Evolutionary conservation across 2,329 filamentous ascomycete species (phyloP).

Genomic region (Aspergillus fumigatus): DNA sequence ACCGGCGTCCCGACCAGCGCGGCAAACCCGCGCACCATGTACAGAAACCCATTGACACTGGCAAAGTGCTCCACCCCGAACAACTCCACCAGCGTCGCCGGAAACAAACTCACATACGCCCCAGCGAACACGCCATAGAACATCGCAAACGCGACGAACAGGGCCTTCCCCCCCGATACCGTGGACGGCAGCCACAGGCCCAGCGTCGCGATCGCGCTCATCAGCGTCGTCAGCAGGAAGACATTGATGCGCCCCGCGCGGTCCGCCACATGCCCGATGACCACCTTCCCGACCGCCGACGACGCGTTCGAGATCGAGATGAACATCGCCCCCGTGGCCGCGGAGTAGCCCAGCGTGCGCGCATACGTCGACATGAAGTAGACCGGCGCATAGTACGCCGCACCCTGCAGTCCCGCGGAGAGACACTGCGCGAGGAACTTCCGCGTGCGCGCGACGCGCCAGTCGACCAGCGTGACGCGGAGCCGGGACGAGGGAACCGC

Average conservation of each 20-base stretch:
- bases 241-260: conserved; percentile 38
- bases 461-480: conserved; percentile 31
- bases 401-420: conserved; percentile 35
- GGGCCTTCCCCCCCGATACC: background rate
- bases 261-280: conserved; percentile 38
- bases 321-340: conserved; percentile 34
- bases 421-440: conserved; percentile 37
- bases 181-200: conserved; percentile 25
- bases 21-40: conserved; percentile 37
- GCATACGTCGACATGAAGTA: conserved; percentile 41
- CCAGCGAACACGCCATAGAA: conserved; percentile 36
- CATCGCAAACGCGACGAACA: conserved; percentile 30
- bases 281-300: conserved; percentile 37
- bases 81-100: conserved; percentile 35
- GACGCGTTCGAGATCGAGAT: conserved; percentile 41
- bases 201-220: conserved; percentile 27
- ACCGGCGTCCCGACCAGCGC: conserved; percentile 37
- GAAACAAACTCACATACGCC: conserved; percentile 38
- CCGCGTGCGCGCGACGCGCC: conserved; percentile 18
- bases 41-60: conserved; percentile 37
- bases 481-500: conserved; percentile 15
- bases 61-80: conserved; percentile 38
- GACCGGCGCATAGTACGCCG: conserved; percentile 38
- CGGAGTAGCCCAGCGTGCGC: conserved; percentile 36
- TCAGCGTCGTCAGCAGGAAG: conserved; percentile 30